A percentile compares a stretch with the other conserved stretches of the same genome.
Conservation (phyloP, 768 basidiomycete species). For the Termitomyces sp. region DNA sequence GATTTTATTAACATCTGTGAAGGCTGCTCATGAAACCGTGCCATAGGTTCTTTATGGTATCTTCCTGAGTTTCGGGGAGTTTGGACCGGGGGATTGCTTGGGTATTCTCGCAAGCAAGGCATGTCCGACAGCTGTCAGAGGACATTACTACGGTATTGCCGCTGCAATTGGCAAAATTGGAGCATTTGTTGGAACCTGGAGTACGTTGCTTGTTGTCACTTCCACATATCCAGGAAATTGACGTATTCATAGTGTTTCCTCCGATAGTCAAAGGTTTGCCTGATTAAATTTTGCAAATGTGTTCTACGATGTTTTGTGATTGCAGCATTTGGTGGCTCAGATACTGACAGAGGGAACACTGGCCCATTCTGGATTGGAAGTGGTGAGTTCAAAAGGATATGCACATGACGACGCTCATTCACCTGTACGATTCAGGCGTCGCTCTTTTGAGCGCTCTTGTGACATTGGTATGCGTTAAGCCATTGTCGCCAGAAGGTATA, state of each 20-base stretch:
- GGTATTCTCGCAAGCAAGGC: slow-evolving; percentile 72
- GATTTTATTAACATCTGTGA: slow-evolving; percentile 11
- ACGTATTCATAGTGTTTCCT: slow-evolving; percentile 44
- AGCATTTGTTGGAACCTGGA: slow-evolving; percentile 77
- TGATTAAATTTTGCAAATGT: background rate
- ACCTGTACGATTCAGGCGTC: slow-evolving; percentile 33
- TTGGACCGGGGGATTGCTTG: slow-evolving; percentile 81
- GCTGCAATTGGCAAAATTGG: slow-evolving; percentile 83
- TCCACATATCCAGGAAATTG: background rate
- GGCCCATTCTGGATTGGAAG: slow-evolving; percentile 85
- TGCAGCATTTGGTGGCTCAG: slow-evolving; percentile 54
- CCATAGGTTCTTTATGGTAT: slow-evolving; percentile 77
- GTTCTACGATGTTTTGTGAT: slow-evolving; percentile 2
- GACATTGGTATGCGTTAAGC: slow-evolving; percentile 65
- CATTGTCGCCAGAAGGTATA: slow-evolving; percentile 76
- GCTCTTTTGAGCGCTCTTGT: slow-evolving; percentile 73
- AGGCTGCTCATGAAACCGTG: background rate
- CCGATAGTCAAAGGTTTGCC: slow-evolving; percentile 52
- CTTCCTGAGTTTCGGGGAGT: slow-evolving; percentile 84
- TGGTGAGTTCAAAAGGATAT: slow-evolving; percentile 24
- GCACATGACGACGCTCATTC: background rate
- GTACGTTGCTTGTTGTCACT: slow-evolving; percentile 28
- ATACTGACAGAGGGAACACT: slow-evolving; percentile 56
- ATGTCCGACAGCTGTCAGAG: slow-evolving; percentile 78
- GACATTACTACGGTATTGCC: slow-evolving; percentile 79